Base-by-base conservation (phyloP, 2,329 filamentous ascomycete genomes). In the Aspergillus sergii region DNA sequence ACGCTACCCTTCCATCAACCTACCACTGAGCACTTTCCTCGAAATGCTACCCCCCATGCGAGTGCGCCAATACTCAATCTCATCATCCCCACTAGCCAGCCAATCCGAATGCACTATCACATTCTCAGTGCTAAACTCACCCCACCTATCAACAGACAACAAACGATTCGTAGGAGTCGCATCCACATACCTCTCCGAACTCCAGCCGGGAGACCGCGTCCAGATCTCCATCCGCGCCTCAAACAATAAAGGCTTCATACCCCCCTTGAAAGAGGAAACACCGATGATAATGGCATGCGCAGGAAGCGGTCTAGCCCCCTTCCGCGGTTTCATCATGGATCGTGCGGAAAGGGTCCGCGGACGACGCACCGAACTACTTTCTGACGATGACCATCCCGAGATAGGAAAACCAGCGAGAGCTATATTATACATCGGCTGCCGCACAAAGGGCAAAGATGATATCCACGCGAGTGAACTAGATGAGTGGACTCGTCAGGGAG, bases 41-140 rank as follows among this genome's bases (percentile, higher is more conserved):
- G 82, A 84, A 39, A 89, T 93, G 83, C 84, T 93, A 0, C 90
- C 90, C 1, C 89, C 91, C 0, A 91, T 95, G 88, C 88, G 91
- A 32, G 84, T 91, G 45, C 85, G 91, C n/a, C 89, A 92, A 75
- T 93, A 93, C 80, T 91, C 88, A 36, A 92, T 94, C 71, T 93
- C 91, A 0, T 93, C 90, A 0, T 92, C 90, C 0, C 89, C 91
- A 0, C 81, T 92, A 0, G 81, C 80, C 65, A 83, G 89, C 65
- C 81, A 85, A 0, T 79, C 78, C 12, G 81, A 82, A 62, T 84
- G 85, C 57, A 88, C 89, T 0, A 82, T 94, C 30, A 93, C 90
- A 4, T 93, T 90, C 78, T 84, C 84, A 3, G 84, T 93, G 1
- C 82, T 91, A 57, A 83, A 89, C 55, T 81, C 80, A 2, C 84